phyloP scores from a whole-genome alignment of 495 filamentous ascomycete species.

The Elasticomyces elasticus region DNA sequence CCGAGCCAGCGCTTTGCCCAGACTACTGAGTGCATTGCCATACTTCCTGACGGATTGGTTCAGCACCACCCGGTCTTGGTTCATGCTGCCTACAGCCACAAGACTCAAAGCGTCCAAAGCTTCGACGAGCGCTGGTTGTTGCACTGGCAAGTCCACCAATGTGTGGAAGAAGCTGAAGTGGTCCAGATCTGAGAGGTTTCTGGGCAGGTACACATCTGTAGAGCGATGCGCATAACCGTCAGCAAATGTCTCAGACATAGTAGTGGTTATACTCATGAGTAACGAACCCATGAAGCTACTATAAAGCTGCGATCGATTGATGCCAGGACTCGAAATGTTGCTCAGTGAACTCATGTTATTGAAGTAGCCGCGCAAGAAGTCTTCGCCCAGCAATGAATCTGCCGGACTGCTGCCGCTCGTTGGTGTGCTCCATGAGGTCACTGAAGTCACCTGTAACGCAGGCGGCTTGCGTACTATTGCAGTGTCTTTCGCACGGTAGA shows the following conservation, averaged over 20 bases:
- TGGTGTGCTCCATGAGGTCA: background rate
- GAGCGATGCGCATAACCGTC: too few relatives aligned
- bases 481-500: background rate
- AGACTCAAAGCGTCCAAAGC: slow-evolving; percentile 13
- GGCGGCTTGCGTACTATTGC: background rate
- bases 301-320: slow-evolving; percentile 7
- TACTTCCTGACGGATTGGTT: slow-evolving; percentile 6
- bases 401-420: background rate
- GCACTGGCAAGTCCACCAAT: background rate
- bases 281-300: slow-evolving; percentile 13
- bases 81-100: slow-evolving; percentile 13
- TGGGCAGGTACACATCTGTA: slow-evolving; percentile 16
- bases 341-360: background rate
- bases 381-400: background rate
- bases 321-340: slow-evolving; percentile 4
- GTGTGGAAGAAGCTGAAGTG: slow-evolving; percentile 13
- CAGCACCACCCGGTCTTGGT: slow-evolving; percentile 10
- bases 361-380: background rate
- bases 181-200: background rate
- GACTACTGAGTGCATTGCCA: slow-evolving; percentile 5
- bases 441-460: too few relatives aligned
- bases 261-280: too few relatives aligned
- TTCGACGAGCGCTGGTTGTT: slow-evolving; percentile 7
- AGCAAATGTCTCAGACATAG: too few relatives aligned
- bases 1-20: slow-evolving; percentile 2